These are phyloP conservation scores for Colletotrichum liaoningense DNA, from an alignment of 2,329 filamentous ascomycete species.

Conservation along the genomic window DNA sequence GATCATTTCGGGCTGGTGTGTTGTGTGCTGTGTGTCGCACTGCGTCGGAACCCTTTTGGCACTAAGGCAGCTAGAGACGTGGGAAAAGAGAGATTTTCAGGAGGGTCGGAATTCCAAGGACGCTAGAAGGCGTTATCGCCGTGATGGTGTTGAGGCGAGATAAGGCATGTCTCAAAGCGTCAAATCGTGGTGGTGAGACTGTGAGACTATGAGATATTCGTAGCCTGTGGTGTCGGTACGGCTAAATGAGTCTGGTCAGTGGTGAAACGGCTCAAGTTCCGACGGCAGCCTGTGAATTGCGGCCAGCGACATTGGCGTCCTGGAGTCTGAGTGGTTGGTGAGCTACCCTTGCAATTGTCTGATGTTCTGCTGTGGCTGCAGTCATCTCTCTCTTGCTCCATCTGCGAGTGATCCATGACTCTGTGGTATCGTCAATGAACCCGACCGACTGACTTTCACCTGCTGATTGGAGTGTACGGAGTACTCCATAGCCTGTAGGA, in stretches of 20 bases:
- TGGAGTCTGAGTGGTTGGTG: background rate
- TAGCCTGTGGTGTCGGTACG: no score
- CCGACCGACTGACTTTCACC: background rate
- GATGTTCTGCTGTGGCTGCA: background rate
- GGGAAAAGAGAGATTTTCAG: conserved; percentile 20
- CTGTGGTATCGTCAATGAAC: background rate
- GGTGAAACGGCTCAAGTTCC: conserved; percentile 16
- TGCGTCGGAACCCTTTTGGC: background rate
- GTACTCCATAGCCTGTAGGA: background rate
- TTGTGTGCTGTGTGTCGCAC: no score
- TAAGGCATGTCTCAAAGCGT: conserved; percentile 10
- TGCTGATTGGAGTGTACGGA: no score
- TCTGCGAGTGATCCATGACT: background rate
- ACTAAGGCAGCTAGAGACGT: conserved; percentile 20
- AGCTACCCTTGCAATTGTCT: background rate
- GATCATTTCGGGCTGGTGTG: background rate
- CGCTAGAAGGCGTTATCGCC: conserved; percentile 15
- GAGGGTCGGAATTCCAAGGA: conserved; percentile 5
- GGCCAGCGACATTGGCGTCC: background rate
- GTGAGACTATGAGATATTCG: background rate
- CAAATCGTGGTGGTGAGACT: background rate
- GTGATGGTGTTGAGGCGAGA: conserved; percentile 8
- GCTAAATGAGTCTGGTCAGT: background rate
- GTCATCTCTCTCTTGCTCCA: background rate
- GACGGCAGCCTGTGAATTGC: background rate